A percentile compares a stretch with the other conserved stretches of the same genome.
These are phyloP conservation scores for Trichophyton rubrum DNA, from an alignment of 2,329 filamentous ascomycete genomes.

Conservation along the genomic window DNA sequence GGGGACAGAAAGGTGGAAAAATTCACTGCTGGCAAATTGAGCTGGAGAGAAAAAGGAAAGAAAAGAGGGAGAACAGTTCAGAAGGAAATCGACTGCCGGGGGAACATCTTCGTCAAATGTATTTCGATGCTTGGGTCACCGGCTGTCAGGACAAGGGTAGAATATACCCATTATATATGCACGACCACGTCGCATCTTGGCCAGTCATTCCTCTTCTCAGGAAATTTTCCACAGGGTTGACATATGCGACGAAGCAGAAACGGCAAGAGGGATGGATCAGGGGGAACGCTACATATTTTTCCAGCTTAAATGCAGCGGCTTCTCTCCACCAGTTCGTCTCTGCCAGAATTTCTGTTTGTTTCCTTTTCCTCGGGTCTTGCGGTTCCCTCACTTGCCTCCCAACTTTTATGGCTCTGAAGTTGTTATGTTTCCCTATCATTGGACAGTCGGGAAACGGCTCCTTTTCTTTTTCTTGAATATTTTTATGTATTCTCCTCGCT, in stretches of 20 bases:
- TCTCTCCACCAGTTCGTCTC: background rate
- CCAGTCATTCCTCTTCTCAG: background rate
- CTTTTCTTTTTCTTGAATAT: background rate
- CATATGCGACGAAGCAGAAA: background rate
- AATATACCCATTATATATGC: conserved; percentile 4
- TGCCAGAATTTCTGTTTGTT: background rate
- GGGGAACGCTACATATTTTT: background rate
- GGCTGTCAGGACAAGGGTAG: background rate
- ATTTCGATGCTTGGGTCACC: background rate
- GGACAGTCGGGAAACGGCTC: background rate
- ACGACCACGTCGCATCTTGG: conserved; percentile 3
- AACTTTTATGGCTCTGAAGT: conserved; percentile 1
- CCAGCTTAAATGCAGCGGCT: background rate
- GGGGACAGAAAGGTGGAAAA: background rate
- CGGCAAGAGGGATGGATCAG: background rate
- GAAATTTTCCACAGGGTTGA: background rate
- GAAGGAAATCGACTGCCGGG: background rate
- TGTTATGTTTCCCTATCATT: background rate
- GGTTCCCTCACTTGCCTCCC: background rate
- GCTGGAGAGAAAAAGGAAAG: background rate
- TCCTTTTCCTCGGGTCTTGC: background rate
- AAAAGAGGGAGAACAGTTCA: background rate
- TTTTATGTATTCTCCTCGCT: background rate
- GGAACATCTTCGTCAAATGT: background rate
- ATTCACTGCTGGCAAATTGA: background rate